Percentiles rank a stretch among this genome's conserved stretches.
These are phyloP conservation scores for Berkeleyomyces basicola DNA, from an alignment of 2,329 filamentous ascomycete species.

Conservation along the genomic window DNA sequence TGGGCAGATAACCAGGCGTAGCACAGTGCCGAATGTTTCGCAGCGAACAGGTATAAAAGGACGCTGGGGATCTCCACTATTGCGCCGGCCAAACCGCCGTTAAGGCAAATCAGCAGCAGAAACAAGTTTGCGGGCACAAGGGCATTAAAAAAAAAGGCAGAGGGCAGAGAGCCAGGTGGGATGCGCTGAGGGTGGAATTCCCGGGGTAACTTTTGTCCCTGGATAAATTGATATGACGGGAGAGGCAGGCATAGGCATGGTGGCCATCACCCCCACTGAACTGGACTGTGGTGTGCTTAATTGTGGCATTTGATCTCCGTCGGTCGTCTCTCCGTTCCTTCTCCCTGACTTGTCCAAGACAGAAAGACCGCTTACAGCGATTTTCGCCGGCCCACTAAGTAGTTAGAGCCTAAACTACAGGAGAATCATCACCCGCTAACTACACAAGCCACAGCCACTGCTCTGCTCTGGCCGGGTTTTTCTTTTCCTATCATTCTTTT, in stretches of 20 bases:
- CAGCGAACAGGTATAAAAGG: not conserved
- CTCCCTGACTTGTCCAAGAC: not conserved
- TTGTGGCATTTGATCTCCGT: not conserved
- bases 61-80: slow-evolving; percentile 25
- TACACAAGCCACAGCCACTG: not conserved
- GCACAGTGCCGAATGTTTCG: not conserved
- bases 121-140: not conserved
- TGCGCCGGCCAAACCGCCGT: slow-evolving; percentile 41
- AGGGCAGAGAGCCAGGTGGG: not conserved
- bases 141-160: not conserved
- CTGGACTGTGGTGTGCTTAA: not conserved
- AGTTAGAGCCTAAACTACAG: not conserved
- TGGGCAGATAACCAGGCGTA: not conserved
- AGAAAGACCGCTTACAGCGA: not conserved
- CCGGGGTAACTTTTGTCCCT: not conserved
- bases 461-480: not conserved
- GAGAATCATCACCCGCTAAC: not conserved
- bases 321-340: not conserved
- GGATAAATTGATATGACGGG: not conserved
- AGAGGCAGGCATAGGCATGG: not conserved
- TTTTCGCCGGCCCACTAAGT: not conserved
- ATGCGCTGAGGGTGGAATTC: not conserved
- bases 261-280: not conserved
- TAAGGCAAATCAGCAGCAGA: slow-evolving; percentile 22
- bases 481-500: not conserved